phyloP scores from a whole-genome alignment of 257 asterid species.

The Nicotiana paniculata region DNA sequence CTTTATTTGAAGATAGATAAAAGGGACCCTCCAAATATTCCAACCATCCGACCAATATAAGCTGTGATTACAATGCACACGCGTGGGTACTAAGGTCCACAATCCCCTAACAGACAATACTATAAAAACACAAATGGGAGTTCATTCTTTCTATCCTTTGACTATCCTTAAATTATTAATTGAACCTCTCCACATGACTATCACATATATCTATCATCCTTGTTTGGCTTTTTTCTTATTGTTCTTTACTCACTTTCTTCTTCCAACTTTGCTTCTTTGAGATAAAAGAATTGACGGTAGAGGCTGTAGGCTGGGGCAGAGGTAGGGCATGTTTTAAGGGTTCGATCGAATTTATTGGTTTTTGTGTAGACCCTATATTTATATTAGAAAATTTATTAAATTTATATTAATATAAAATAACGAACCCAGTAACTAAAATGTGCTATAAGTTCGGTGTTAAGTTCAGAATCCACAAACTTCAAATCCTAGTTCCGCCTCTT shows the following conservation, averaged over 20 bases:
- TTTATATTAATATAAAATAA: too few relatives aligned
- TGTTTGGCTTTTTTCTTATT: conserved; percentile 6
- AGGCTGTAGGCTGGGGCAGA: too few relatives aligned
- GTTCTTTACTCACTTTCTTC: not conserved
- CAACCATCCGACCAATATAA: conserved; percentile 33
- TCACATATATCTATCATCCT: not conserved
- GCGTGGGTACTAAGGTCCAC: conserved; percentile 26
- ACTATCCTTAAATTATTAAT: conserved; percentile 6
- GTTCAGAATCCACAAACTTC: too few relatives aligned
- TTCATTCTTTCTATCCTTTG: conserved; percentile 13
- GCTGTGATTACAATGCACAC: conserved; percentile 38
- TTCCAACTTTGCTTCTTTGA: not conserved
- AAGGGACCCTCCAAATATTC: conserved; percentile 18
- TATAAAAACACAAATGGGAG: not conserved
- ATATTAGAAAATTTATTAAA: too few relatives aligned
- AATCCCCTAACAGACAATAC: not conserved
- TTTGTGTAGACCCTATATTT: too few relatives aligned
- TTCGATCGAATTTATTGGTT: too few relatives aligned
- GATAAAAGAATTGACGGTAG: not conserved
- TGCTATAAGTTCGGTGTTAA: too few relatives aligned
- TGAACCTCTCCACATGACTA: not conserved
- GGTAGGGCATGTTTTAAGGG: too few relatives aligned
- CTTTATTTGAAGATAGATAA: not conserved
- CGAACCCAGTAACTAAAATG: too few relatives aligned
- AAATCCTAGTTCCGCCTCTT: too few relatives aligned